Conservation (phyloP, 164 flowering plant species). For the Annona cherimola region DNA sequence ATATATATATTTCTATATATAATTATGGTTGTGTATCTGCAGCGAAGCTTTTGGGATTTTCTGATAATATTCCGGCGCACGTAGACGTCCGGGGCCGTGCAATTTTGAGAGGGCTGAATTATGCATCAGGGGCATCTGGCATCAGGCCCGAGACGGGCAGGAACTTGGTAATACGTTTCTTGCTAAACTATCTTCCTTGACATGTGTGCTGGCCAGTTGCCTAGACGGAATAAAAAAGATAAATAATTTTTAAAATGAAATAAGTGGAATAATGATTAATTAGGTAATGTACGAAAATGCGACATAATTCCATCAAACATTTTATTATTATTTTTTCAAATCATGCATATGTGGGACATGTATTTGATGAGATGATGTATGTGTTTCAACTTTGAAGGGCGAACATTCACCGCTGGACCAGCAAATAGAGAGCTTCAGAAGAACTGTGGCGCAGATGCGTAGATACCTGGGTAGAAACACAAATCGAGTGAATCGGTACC, state of each 20-base stretch:
- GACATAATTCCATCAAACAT: background rate
- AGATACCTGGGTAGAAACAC: conserved; percentile 48
- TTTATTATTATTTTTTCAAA: no score
- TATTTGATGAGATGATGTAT: background rate
- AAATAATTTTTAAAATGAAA: no score
- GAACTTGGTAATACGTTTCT: conserved; percentile 67
- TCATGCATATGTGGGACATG: background rate
- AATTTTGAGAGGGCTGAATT: conserved; percentile 60
- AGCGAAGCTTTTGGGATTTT: conserved; percentile 81
- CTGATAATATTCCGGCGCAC: conserved; percentile 53
- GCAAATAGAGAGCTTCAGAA: conserved; percentile 49
- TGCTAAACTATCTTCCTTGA: background rate
- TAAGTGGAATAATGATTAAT: no score
- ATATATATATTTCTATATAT: no score
- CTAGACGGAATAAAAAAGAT: no score
- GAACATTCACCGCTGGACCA: conserved; percentile 61
- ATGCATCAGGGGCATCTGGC: conserved; percentile 84
- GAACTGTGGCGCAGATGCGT: conserved; percentile 41
- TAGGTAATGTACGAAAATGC: background rate
- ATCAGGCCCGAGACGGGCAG: conserved; percentile 79
- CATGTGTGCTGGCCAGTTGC: background rate
- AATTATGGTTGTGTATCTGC: conserved; percentile 5
- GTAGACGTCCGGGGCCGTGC: conserved; percentile 38
- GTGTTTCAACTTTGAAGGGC: conserved; percentile 48
- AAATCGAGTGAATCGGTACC: conserved; percentile 26